Evolutionary conservation across 768 basidiomycete species (phyloP).

Genomic region (Scleroderma bovista): DNA sequence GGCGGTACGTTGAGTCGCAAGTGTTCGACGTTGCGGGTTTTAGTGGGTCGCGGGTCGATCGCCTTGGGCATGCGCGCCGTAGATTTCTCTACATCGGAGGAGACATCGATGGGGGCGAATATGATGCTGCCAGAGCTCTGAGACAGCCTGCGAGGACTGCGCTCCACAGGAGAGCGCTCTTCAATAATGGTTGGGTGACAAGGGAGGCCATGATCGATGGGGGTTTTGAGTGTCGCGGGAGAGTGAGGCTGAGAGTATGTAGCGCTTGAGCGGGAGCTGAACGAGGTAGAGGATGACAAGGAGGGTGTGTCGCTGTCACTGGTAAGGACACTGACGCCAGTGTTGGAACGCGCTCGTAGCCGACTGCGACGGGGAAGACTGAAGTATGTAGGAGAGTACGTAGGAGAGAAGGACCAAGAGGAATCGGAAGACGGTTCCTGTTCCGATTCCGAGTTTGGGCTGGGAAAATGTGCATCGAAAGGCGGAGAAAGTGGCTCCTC

Average conservation of each 20-base stretch:
- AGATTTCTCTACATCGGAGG: conserved; percentile 18
- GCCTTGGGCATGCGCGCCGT: not conserved
- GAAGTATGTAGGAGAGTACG: conserved; percentile 20
- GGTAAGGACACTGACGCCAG: conserved; percentile 18
- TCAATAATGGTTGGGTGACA: conserved; percentile 34
- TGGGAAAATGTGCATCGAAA: conserved; percentile 13
- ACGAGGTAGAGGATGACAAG: conserved; percentile 38
- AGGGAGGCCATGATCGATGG: conserved; percentile 22
- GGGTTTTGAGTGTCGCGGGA: conserved; percentile 27
- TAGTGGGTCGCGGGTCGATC: conserved; percentile 12
- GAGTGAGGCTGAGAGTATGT: conserved; percentile 25
- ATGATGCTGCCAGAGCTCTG: conserved; percentile 17
- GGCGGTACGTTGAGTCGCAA: conserved; percentile 27
- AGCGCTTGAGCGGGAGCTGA: conserved; percentile 29
- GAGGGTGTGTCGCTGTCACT: conserved; percentile 47
- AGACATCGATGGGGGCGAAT: conserved; percentile 14
- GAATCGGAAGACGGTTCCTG: conserved; percentile 27
- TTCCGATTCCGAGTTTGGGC: conserved; percentile 27
- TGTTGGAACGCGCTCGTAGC: conserved; percentile 20
- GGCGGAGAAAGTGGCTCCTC: conserved; percentile 27
- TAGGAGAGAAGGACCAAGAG: conserved; percentile 13
- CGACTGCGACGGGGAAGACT: conserved; percentile 32
- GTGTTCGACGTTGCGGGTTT: conserved; percentile 25
- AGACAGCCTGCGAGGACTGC: conserved; percentile 8
- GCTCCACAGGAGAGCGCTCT: conserved; percentile 22